A percentile compares a stretch with the other conserved stretches of the same genome.
These are phyloP conservation scores for Saccharomycopsis sp. DNA, from an alignment of 805 yeast genomes.

Conservation along the genomic window DNA sequence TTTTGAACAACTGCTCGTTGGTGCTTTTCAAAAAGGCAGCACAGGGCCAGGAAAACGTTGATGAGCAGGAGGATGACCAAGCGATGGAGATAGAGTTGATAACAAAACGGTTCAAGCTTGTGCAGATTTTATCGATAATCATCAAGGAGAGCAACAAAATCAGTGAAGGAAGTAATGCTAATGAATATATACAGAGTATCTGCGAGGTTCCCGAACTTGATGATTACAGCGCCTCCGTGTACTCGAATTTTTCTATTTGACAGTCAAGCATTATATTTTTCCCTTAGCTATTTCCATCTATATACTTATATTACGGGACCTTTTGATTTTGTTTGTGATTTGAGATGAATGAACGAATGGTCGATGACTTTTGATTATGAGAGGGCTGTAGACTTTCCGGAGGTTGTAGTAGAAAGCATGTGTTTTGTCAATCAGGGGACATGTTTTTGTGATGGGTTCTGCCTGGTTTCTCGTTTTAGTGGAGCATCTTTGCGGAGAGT, in stretches of 20 bases:
- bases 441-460: too few species aligned
- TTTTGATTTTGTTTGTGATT: background rate
- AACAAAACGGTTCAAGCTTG: conserved; percentile 45
- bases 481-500: too few species aligned
- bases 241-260: conserved; percentile 55
- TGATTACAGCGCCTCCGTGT: conserved; percentile 84
- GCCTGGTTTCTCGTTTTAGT: too few species aligned
- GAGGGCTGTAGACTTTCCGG: too few species aligned
- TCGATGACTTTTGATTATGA: too few species aligned
- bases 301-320: background rate
- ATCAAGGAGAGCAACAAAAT: conserved; percentile 58
- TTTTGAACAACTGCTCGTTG: conserved; percentile 30
- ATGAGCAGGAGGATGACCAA: conserved; percentile 5
- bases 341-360: background rate
- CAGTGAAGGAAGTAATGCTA: conserved; percentile 38
- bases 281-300: too few species aligned
- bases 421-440: too few species aligned
- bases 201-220: conserved; percentile 58
- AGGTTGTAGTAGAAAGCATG: too few species aligned
- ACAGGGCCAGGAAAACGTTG: conserved; percentile 17
- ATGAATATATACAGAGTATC: conserved; percentile 41
- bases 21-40: conserved; percentile 15
- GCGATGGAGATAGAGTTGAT: conserved; percentile 26
- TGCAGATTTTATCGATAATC: conserved; percentile 61
- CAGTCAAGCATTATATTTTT: too few species aligned